Conservation (phyloP, 192 early-diverging fungal species). For the Pilaira anomala region DNA sequence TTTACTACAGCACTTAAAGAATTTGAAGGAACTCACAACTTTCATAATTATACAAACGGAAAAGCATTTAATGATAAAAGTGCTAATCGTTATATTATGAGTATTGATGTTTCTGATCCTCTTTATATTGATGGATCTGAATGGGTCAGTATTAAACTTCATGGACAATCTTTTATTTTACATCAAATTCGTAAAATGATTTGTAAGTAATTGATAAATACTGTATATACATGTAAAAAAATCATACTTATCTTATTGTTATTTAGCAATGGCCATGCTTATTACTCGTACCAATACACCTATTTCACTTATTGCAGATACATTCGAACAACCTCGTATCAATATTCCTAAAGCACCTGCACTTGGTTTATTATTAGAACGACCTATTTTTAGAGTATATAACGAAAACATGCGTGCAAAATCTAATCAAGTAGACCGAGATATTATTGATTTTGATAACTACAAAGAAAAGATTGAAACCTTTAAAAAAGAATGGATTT, state of each 20-base stretch:
- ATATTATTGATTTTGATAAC: conserved; percentile 53
- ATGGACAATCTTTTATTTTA: conserved; percentile 97
- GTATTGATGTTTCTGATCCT: conserved; percentile 68
- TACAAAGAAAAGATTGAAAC: conserved; percentile 65
- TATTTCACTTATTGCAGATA: conserved; percentile 56
- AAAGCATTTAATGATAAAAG: conserved; percentile 72
- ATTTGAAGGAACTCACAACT: conserved; percentile 90
- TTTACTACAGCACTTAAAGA: conserved; percentile 63
- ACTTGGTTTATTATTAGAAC: conserved; percentile 84
- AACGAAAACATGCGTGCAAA: conserved; percentile 46
- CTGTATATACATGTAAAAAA: not conserved
- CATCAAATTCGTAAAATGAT: conserved; percentile 99
- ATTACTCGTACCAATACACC: conserved; percentile 75
- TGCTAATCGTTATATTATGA: conserved; percentile 79
- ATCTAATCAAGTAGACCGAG: conserved; percentile 27
- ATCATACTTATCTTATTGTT: conserved; percentile 1
- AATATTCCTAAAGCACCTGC: conserved; percentile 98
- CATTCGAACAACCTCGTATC: conserved; percentile 66
- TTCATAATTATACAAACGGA: conserved; percentile 92
- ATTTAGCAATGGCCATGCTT: conserved; percentile 66
- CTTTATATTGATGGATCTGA: conserved; percentile 68
- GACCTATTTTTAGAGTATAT: conserved; percentile 64
- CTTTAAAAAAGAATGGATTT: conserved; percentile 91
- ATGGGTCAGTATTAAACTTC: conserved; percentile 90
- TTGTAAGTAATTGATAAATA: conserved; percentile 58